These are phyloP conservation scores for Mycena kentingensis DNA, from an alignment of 768 basidiomycete species.

Conservation along the genomic window DNA sequence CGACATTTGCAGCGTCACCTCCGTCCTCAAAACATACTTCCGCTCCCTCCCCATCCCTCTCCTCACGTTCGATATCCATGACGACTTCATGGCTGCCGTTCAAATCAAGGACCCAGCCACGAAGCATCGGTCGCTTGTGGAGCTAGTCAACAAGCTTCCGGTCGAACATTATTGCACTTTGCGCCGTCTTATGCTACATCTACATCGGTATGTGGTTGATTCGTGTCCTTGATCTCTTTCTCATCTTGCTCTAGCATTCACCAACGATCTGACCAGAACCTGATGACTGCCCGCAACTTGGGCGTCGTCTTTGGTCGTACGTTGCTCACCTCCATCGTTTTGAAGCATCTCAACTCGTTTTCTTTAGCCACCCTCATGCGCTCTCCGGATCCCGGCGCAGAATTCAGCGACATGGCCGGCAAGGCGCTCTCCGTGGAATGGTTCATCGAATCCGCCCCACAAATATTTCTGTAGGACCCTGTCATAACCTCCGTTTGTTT, in stretches of 20 bases:
- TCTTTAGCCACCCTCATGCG: conserved; percentile 87
- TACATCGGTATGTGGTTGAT: conserved; percentile 68
- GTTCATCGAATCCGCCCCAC: conserved; percentile 86
- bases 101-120: conserved; percentile 62
- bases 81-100: conserved; percentile 81
- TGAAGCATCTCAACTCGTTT: conserved; percentile 11
- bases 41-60: conserved; percentile 89
- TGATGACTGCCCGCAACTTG: conserved; percentile 93
- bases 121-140: conserved; percentile 63
- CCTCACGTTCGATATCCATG: conserved; percentile 88
- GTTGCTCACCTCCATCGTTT: conserved; percentile 36
- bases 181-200: conserved; percentile 79
- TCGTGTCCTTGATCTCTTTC: not conserved
- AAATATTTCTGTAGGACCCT: conserved; percentile 50
- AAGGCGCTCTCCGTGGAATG: conserved; percentile 93
- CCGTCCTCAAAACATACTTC: conserved; percentile 96
- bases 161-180: conserved; percentile 87
- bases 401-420: conserved; percentile 97
- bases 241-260: conserved; percentile 53
- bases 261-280: conserved; percentile 68
- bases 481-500: conserved; percentile 16
- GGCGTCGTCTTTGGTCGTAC: conserved; percentile 98
- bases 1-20: conserved; percentile 96
- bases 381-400: conserved; percentile 80
- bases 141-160: conserved; percentile 77